Conservation (phyloP, 306 rosid species). For the Pyrus betulifolia region DNA sequence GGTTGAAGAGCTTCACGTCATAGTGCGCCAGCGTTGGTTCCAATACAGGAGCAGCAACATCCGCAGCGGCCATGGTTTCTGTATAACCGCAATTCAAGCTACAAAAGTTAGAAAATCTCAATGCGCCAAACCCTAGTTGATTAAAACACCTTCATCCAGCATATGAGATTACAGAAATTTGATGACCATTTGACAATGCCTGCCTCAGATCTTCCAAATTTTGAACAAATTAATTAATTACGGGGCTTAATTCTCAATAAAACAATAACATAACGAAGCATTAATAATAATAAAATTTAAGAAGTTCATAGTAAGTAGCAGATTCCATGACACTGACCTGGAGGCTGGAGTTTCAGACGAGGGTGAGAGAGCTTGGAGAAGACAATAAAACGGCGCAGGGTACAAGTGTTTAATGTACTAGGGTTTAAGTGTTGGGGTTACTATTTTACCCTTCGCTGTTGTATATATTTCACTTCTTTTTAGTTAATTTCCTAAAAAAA, state of each 20-base stretch:
- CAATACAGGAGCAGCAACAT: neutral
- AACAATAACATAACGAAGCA: neutral
- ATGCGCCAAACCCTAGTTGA: neutral
- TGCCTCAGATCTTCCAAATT: neutral
- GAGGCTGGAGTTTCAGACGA: neutral
- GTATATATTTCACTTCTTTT: neutral
- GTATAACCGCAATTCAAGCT: neutral
- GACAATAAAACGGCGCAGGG: neutral
- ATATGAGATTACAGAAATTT: neutral
- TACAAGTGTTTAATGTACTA: neutral
- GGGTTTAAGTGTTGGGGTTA: neutral
- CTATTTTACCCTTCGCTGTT: neutral
- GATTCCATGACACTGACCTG: neutral
- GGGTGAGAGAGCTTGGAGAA: neutral
- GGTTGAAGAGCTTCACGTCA: slow-evolving; percentile 8
- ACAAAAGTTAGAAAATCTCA: neutral
- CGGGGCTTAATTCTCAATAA: neutral
- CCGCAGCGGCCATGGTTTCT: slow-evolving; percentile 8
- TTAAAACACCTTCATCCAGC: neutral
- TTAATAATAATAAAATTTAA: too few species aligned
- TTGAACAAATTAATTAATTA: neutral
- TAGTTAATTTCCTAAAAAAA: too few species aligned
- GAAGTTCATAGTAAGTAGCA: neutral
- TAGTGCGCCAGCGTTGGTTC: slow-evolving; percentile 31
- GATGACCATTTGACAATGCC: neutral